Base-by-base conservation (phyloP, 2,329 filamentous ascomycete species). In the Nigrograna mackinnonii region DNA sequence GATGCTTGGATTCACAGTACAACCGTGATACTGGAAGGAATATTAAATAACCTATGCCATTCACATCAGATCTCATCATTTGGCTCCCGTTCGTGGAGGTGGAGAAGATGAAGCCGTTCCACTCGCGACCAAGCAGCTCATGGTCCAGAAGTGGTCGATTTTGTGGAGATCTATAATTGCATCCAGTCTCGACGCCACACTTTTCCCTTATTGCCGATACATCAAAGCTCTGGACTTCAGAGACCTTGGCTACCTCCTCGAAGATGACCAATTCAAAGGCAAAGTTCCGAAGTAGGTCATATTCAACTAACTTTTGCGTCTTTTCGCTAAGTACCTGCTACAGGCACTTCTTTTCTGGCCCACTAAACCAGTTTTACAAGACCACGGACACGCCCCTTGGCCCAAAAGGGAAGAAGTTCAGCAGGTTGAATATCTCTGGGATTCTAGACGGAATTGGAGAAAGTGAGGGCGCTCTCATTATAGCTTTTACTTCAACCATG, bases 101-200 rank as follows among this genome's bases (percentile, higher is more conserved):
- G 68, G 73, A 53, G 63, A 70, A 54, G 66, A 69, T 64, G 56
- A 71, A 43, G 51, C 62, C n/a, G 54, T 68, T 18, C 55, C 66
- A 13, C 49, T 68, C 13, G 63, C 68, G 1, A 70, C 76, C 37
- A 72, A 76, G 49, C 68, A 77, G 22, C 54, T 73, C 20, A 67
- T 71, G n/a, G 70, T 77, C 16, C 73, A 74, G 40, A 79, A 79
- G 65, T 85, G 82, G 78, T 79, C 82, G 2, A 74, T 79, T 5
- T 64, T 87, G 36, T 90, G 86, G 86, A 78, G 79, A 37, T 84
- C 84, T 2, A 80, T 89, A 50, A 79, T 87, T 43, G 70, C 83
- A 6, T 89, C 86, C 6, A 82, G 82, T 43, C 67, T 85, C 32
- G 79, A 77, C 18, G 68, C 72, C 49, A 87, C 86, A 0, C 69